Base-by-base conservation (phyloP, 2,329 filamentous ascomycete genomes). In the Monilinia aucupariae region DNA sequence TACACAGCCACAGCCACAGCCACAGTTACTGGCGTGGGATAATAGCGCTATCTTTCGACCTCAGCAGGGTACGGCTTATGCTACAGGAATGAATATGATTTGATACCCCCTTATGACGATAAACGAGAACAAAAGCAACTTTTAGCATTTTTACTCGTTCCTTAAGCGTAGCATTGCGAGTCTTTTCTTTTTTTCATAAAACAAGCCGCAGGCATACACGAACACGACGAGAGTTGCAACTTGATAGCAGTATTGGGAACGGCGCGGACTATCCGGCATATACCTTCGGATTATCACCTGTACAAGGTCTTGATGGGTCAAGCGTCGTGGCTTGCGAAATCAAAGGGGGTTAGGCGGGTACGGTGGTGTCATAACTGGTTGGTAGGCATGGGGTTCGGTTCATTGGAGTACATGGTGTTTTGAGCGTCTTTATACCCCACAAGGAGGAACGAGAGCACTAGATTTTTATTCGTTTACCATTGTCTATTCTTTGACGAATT, bases 401-500 rank as follows among this genome's bases (percentile, higher is more conserved):
- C 20, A n/a, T 25, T 12, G 50, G 32, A 15, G 32, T 53, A 53
- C 20, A 25, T 22, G 4, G 37, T 9, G 20, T n/a, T 7, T 53
- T 25, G 34, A 32, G 13, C 37, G 32, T 13, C n/a, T 22, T 22
- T 53, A 53, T 53, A 53, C 50, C 32, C 50, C 39, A 37, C 50
- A 39, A 53, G 50, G 50, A 53, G 37, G 34, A 32, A 53, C 13
- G 9, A 53, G 32, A 53, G 50, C 10, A 53, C 50, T 53, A 53
- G 50, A 25, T 53, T 39, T 51, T 15, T 12, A 39, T 39, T 39
- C 37, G 20, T 51, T 22, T n/a, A 39, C 15, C 12, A n/a, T 30
- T 30, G 3, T 30, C 3, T 30, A 30, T 30, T 30, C 27, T 3
- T 30, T 30, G 27, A 30, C 27, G 27, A 30, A 45, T n/a, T n/a